Conservation (phyloP, 164 flowering plant species). For the Cinnamomum chago region DNA sequence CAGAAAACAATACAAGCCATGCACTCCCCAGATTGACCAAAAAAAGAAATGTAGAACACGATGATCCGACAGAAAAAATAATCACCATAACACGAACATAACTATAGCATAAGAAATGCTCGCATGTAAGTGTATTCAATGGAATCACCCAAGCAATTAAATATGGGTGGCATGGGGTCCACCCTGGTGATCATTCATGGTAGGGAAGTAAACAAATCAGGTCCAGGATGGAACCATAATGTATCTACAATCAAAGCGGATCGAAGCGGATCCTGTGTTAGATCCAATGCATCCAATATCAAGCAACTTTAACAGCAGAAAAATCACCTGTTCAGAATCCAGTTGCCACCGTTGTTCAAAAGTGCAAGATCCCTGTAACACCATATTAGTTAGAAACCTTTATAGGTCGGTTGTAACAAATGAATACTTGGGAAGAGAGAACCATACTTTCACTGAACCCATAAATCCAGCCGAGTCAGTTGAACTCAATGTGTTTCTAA, state of each 20-base stretch:
- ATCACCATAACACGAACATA: not conserved
- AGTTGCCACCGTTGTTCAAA: conserved; percentile 75
- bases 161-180: too few species aligned
- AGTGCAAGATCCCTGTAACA: conserved; percentile 47
- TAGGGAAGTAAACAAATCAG: too few species aligned
- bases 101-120: not conserved
- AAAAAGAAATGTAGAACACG: not conserved
- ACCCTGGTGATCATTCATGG: too few species aligned
- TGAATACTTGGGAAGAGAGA: not conserved
- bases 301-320: not conserved
- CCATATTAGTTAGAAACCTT: conserved; percentile 16
- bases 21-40: not conserved
- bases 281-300: too few species aligned
- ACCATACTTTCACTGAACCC: conserved; percentile 20
- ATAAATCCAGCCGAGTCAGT: conserved; percentile 20
- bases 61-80: not conserved
- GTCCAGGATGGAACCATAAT: too few species aligned
- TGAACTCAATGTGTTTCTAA: conserved; percentile 19
- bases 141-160: too few species aligned
- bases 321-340: conserved; percentile 72
- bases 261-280: too few species aligned
- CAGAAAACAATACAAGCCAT: not conserved
- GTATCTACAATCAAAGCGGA: too few species aligned
- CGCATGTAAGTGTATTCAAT: too few species aligned
- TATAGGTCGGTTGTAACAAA: not conserved